Base-by-base conservation (phyloP, 2,329 filamentous ascomycete genomes). In the Aspergillus oerlinghausenensis region DNA sequence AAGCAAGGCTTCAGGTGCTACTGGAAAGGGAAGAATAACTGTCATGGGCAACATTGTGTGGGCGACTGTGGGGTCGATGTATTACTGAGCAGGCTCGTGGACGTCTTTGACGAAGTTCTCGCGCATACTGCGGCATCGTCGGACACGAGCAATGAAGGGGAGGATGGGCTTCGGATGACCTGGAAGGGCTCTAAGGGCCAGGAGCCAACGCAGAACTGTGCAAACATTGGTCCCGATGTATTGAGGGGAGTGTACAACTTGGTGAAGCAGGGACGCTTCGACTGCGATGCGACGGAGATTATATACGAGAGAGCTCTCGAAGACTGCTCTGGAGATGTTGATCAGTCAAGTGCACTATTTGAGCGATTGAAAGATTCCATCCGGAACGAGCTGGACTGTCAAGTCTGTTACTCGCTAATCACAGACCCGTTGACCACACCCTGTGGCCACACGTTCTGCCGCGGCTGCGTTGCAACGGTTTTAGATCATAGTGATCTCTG, bases 391-490 rank as follows among this genome's bases (percentile, higher is more conserved):
- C 78, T 95, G 67, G 91, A 96, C 67, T 97, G 92, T 63, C 90
- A 94, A 65, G 86, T 96, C 57, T 96, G 92, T 74, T 95, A 93
- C 71, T 84, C 86, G 43, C 73, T 95, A 23, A 88, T 93, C 70
- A 77, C 91, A 58, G 89, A 96, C 59, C 91, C 92, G 0, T 78
- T 92, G 52, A 96, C 92, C 0, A 95, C 90, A 0, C 81, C 84
- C 1, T 97, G 92, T 66, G 92, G 92, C 1, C 92, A 97, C 71
- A 96, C 91, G 0, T 93, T 94, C 66, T 97, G 92, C 71, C 86
- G 89, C 21, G 82, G 83, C 57, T 97, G 92, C 70, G 79, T 96
- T 23, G 84, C 86, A 55, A 84, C 88, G 49, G 85, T 89, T 6
- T 79, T 95, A 57, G 88, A 93, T 65, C 88, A 94, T 68, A 88